These are phyloP conservation scores for Emydomyces testavorans DNA, from an alignment of 2,329 filamentous ascomycete species.

Conservation along the genomic window DNA sequence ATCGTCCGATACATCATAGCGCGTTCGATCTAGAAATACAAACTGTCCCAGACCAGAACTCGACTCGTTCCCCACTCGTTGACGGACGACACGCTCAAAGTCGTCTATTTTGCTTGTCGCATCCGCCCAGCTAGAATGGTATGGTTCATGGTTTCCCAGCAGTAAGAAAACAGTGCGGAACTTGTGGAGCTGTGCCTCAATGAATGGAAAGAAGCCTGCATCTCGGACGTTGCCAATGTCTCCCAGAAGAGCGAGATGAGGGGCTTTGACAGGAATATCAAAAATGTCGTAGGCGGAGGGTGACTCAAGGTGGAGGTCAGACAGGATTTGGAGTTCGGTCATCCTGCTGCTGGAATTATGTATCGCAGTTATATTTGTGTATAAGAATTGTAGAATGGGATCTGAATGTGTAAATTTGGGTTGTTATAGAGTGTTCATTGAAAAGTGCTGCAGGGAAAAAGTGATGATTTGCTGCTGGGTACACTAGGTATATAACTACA, in stretches of 20 bases:
- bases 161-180: constrained; percentile 45
- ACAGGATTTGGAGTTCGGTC: constrained; percentile 38
- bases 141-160: constrained; percentile 48
- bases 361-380: too few species aligned
- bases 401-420: too few species aligned
- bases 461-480: too few species aligned
- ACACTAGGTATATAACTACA: too few species aligned
- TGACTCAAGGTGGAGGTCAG: constrained; percentile 47
- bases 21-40: constrained; percentile 33
- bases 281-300: constrained; percentile 42
- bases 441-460: too few species aligned
- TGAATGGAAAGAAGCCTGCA: constrained; percentile 37
- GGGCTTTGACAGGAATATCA: constrained; percentile 38
- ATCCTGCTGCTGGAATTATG: too few species aligned
- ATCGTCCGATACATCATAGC: constrained; percentile 29
- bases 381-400: too few species aligned
- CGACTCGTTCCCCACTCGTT: constrained; percentile 12
- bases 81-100: constrained; percentile 20
- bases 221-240: constrained; percentile 44
- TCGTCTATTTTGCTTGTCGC: constrained; percentile 18
- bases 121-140: constrained; percentile 26
- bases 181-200: constrained; percentile 38
- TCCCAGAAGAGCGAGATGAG: constrained; percentile 45
- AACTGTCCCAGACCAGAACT: constrained; percentile 27
- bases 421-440: too few species aligned